These are phyloP conservation scores for Candida freyschussii DNA, from an alignment of 1,139 yeast genomes.

Conservation along the genomic window DNA sequence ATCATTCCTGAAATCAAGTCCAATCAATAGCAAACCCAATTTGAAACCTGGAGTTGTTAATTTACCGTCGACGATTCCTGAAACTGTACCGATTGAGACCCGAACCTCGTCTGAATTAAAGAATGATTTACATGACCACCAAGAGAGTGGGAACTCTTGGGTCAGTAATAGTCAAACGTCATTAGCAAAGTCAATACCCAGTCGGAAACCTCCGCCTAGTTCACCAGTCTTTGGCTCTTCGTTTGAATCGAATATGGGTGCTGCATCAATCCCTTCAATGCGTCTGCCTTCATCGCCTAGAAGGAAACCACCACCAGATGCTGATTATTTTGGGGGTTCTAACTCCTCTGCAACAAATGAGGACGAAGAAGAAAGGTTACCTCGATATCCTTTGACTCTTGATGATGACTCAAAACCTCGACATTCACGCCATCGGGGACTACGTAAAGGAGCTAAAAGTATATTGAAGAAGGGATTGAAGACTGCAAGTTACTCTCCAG, in stretches of 20 bases:
- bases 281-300: constrained; percentile 18
- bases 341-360: constrained; percentile 10
- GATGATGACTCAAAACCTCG: constrained; percentile 7
- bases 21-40: not conserved
- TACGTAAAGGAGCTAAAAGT: constrained; percentile 25
- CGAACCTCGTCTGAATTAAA: constrained; percentile 1
- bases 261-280: constrained; percentile 2
- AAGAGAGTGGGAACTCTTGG: not conserved
- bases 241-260: too few species aligned
- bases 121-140: not conserved
- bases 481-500: constrained; percentile 8
- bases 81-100: not conserved
- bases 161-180: too few species aligned
- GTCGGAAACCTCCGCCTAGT: too few species aligned
- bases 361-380: constrained; percentile 16
- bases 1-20: not conserved
- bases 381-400: constrained; percentile 22
- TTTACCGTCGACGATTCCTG: constrained; percentile 3
- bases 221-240: too few species aligned
- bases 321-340: not conserved
- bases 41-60: not conserved
- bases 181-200: too few species aligned
- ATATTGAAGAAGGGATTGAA: constrained; percentile 24
- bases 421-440: constrained; percentile 10
- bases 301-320: constrained; percentile 23